Percentiles rank a stretch among this genome's conserved stretches.
Evolutionary conservation across 2,329 filamentous ascomycete genomes (phyloP).

Genomic region (Penicillium sp.): DNA sequence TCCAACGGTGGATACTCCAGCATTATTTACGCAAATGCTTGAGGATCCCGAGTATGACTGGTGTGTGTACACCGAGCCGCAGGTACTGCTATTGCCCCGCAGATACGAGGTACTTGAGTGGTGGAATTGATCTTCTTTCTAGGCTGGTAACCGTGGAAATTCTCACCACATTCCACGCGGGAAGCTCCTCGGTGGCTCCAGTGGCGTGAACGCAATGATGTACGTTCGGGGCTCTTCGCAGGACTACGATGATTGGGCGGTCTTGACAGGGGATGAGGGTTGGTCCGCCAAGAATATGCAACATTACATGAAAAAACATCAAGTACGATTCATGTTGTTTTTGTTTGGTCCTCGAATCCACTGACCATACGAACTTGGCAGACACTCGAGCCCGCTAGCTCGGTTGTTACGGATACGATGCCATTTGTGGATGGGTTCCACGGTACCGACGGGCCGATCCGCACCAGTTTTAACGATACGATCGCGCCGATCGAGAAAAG

Average conservation of each 20-base stretch:
- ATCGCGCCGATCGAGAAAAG: conserved; percentile 18
- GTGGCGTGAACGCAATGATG: conserved; percentile 41
- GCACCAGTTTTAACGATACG: conserved; percentile 17
- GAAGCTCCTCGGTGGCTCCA: conserved; percentile 37
- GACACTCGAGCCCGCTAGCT: conserved; percentile 31
- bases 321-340: not conserved
- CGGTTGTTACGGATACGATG: conserved; percentile 21
- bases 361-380: conserved; percentile 10
- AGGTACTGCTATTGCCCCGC: conserved; percentile 5
- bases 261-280: conserved; percentile 27
- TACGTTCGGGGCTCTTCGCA: conserved; percentile 43
- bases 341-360: not conserved
- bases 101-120: too few relatives aligned
- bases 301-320: conserved; percentile 29
- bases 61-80: conserved; percentile 33
- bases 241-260: conserved; percentile 39
- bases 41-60: conserved; percentile 41
- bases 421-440: conserved; percentile 19
- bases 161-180: conserved; percentile 32
- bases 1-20: conserved; percentile 29
- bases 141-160: conserved; percentile 21
- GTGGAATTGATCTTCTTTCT: not conserved
- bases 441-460: conserved; percentile 15
- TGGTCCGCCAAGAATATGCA: conserved; percentile 27
- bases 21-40: conserved; percentile 23